Conservation (phyloP, 768 basidiomycete species). For the Suillus luteus region DNA sequence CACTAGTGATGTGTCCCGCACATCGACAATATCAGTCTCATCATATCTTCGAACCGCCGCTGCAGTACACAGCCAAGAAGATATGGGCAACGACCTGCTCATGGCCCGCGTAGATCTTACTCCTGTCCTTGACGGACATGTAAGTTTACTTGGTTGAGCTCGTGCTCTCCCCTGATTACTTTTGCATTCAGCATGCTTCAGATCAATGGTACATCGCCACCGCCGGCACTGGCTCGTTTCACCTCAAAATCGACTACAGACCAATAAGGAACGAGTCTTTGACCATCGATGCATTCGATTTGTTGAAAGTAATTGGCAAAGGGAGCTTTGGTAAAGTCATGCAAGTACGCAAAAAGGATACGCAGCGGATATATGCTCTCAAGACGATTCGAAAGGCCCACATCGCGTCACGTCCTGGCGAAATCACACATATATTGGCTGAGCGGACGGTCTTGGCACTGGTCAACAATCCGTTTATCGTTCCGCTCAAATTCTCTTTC, state of each 20-base stretch:
- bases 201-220: constrained; percentile 91
- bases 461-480: constrained; percentile 99
- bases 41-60: constrained; percentile 87
- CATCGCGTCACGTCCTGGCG: constrained; percentile 92
- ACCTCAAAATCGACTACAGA: constrained; percentile 94
- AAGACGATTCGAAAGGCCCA: constrained; percentile 99
- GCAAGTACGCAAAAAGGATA: constrained; percentile 99
- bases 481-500: constrained; percentile 98
- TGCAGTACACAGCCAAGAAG: constrained; percentile 71
- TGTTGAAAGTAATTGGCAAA: constrained; percentile 97
- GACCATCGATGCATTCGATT: constrained; percentile 95
- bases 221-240: constrained; percentile 87
- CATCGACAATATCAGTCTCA: constrained; percentile 88
- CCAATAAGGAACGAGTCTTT: constrained; percentile 81
- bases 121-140: constrained; percentile 79
- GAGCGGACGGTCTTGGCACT: constrained; percentile 96
- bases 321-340: constrained; percentile 98
- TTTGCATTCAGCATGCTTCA: constrained; percentile 59
- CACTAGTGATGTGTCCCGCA: constrained; percentile 88
- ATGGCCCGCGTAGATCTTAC: constrained; percentile 92
- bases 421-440: constrained; percentile 97
- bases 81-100: constrained; percentile 97
- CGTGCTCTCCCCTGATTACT: constrained; percentile 17
- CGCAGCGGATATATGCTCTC: constrained; percentile 94
- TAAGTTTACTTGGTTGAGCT: constrained; percentile 34